These are phyloP conservation scores for Aspergillus flavus DNA, from an alignment of 2,329 filamentous ascomycete genomes.

Conservation along the genomic window DNA sequence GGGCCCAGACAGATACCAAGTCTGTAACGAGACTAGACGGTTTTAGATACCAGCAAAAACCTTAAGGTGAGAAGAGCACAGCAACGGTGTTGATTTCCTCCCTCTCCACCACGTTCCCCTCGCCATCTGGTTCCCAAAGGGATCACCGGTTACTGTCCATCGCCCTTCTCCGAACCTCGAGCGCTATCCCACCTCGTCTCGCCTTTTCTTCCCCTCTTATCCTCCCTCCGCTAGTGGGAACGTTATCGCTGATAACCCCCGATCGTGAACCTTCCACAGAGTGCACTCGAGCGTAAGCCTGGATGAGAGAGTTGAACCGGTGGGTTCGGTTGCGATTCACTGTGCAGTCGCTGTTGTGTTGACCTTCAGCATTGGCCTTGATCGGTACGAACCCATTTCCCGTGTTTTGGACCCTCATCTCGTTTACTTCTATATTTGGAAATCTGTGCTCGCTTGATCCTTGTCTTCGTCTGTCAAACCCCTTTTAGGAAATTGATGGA, in stretches of 20 bases:
- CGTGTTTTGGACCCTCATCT: neutral
- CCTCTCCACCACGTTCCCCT: neutral
- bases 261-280: neutral
- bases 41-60: conserved; percentile 4
- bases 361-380: neutral
- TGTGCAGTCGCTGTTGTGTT: neutral
- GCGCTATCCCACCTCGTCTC: neutral
- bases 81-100: neutral
- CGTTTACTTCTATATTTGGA: conserved; percentile 7
- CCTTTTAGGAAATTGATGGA: neutral
- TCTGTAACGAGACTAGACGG: conserved; percentile 7
- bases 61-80: neutral
- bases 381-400: conserved; percentile 3
- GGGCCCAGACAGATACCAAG: conserved; percentile 11
- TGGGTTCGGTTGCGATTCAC: neutral
- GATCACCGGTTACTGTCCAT: neutral
- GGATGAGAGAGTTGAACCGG: conserved; percentile 1
- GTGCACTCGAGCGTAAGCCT: neutral
- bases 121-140: neutral
- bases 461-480: neutral
- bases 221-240: neutral
- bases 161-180: neutral
- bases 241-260: conserved; percentile 6
- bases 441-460: neutral
- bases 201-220: neutral